Conservation (phyloP, 768 basidiomycete genomes). For the Trametes cingulata region DNA sequence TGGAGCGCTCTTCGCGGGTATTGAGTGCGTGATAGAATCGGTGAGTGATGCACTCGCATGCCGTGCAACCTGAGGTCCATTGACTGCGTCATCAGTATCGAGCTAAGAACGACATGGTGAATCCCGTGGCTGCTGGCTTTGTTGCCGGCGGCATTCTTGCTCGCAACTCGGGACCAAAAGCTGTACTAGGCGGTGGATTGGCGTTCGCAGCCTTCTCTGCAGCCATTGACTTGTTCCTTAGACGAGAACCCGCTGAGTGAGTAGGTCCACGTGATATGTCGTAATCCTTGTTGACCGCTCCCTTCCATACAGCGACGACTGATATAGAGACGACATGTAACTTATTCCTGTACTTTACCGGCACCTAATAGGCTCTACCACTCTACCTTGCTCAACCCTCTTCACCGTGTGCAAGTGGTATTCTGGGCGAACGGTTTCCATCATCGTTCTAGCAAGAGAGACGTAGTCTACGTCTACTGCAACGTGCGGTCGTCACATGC, state of each 20-base stretch:
- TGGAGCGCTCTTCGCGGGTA: conserved; percentile 90
- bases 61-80: not conserved
- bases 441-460: no score
- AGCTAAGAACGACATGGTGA: conserved; percentile 93
- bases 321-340: conserved; percentile 14
- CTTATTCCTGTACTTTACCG: conserved; percentile 15
- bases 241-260: conserved; percentile 79
- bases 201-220: conserved; percentile 94
- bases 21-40: conserved; percentile 93
- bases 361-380: conserved; percentile 4
- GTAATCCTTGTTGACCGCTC: not conserved
- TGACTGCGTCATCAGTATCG: conserved; percentile 65
- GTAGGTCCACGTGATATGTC: conserved; percentile 25
- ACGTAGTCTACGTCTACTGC: no score
- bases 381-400: not conserved
- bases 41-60: conserved; percentile 48
- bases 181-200: conserved; percentile 82
- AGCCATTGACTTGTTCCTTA: conserved; percentile 83
- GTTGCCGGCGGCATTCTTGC: conserved; percentile 88
- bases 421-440: no score
- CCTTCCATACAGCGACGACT: conserved; percentile 25
- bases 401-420: no score
- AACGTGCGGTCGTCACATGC: no score
- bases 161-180: conserved; percentile 83
- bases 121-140: conserved; percentile 86